Percentiles rank a stretch among this genome's conserved stretches.
These are phyloP conservation scores for Secale cereale DNA, from an alignment of 176 grass and related monocot species.

Conservation along the genomic window DNA sequence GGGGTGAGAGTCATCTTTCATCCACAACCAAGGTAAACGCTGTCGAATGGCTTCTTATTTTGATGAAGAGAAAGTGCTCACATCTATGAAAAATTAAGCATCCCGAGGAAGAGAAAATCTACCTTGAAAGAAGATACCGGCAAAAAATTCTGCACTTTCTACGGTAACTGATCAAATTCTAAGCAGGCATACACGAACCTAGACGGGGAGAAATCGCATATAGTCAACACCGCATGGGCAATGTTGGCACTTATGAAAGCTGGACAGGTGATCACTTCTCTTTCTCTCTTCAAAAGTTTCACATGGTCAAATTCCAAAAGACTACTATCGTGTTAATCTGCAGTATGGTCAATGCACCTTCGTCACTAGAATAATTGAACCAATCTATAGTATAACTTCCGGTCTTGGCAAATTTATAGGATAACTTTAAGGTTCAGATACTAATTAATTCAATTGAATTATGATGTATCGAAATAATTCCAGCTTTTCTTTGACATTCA, in stretches of 20 bases:
- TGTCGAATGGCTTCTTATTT: background rate
- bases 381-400: background rate
- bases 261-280: slow-evolving; percentile 54
- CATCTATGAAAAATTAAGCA: background rate
- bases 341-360: background rate
- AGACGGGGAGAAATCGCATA: slow-evolving; percentile 53
- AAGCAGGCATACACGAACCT: slow-evolving; percentile 69
- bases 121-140: background rate
- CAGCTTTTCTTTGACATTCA: slow-evolving; percentile 30
- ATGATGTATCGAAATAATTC: background rate
- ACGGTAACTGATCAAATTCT: slow-evolving; percentile 5
- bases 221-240: slow-evolving; percentile 75
- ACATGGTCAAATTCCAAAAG: background rate
- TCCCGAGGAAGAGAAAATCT: background rate
- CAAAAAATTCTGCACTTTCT: background rate
- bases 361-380: background rate
- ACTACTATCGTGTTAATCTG: background rate
- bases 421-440: background rate
- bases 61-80: background rate
- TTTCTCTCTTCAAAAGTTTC: background rate
- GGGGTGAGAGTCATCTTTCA: slow-evolving; percentile 81
- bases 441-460: slow-evolving; percentile 7
- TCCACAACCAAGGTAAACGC: slow-evolving; percentile 48
- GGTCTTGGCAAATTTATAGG: background rate
- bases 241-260: slow-evolving; percentile 77